A percentile compares a stretch with the other conserved stretches of the same genome.
Conservation (phyloP, 2,329 filamentous ascomycete species). For the Fusarium equiseti region DNA sequence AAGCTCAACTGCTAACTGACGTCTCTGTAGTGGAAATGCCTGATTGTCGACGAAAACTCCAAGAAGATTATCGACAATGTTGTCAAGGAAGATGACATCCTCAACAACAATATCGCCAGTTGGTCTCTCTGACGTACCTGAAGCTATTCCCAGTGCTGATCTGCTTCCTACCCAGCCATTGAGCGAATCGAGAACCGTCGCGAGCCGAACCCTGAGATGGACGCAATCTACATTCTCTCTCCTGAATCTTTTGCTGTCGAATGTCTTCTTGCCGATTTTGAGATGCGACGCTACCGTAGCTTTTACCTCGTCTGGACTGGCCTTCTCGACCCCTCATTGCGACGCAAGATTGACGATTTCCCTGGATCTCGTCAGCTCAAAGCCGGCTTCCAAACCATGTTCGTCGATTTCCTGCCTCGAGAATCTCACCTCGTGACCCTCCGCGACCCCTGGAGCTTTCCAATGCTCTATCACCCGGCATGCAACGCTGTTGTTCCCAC, state of each 20-base stretch:
- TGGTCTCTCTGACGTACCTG: slow-evolving; percentile 53
- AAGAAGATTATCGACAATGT: slow-evolving; percentile 91
- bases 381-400: slow-evolving; percentile 82
- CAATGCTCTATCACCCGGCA: slow-evolving; percentile 87
- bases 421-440: slow-evolving; percentile 95
- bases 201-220: slow-evolving; percentile 87
- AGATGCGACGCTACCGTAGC: slow-evolving; percentile 82
- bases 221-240: slow-evolving; percentile 92
- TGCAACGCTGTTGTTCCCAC: slow-evolving; percentile 86
- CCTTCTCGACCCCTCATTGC: slow-evolving; percentile 76
- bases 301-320: slow-evolving; percentile 87
- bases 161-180: slow-evolving; percentile 73
- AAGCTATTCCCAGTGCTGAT: slow-evolving; percentile 28
- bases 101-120: slow-evolving; percentile 97
- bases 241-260: slow-evolving; percentile 91
- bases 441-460: slow-evolving; percentile 95
- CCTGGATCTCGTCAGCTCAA: slow-evolving; percentile 78
- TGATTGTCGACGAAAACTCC: slow-evolving; percentile 87
- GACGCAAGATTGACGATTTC: slow-evolving; percentile 80
- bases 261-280: slow-evolving; percentile 92
- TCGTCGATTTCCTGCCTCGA: slow-evolving; percentile 89
- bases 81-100: slow-evolving; percentile 94
- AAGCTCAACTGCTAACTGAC: slow-evolving; percentile 30
- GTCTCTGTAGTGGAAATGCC: slow-evolving; percentile 86
- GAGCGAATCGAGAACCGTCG: slow-evolving; percentile 92